These are phyloP conservation scores for Annulohypoxylon maeteangense DNA, from an alignment of 495 filamentous ascomycete genomes.

Conservation along the genomic window DNA sequence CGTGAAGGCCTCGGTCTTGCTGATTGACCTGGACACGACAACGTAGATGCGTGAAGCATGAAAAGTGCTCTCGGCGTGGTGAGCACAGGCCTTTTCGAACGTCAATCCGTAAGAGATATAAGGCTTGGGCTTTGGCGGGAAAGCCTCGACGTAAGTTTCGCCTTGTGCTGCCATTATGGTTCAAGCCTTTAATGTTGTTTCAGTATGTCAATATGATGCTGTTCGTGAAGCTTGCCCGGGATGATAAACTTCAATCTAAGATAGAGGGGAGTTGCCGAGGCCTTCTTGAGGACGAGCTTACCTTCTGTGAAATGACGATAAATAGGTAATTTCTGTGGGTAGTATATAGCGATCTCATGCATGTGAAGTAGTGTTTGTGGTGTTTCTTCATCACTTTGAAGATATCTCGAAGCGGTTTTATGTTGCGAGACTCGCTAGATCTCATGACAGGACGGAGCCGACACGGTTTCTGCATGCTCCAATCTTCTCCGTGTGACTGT, in stretches of 20 bases:
- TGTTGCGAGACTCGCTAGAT: background rate
- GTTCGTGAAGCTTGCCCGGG: background rate
- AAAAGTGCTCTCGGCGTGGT: conserved; percentile 63
- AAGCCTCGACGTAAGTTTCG: conserved; percentile 32
- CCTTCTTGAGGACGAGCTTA: background rate
- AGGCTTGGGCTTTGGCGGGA: conserved; percentile 21
- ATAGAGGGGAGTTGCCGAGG: background rate
- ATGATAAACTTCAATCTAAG: conserved; percentile 1
- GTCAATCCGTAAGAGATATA: conserved; percentile 62
- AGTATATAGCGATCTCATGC: background rate
- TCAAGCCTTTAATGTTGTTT: conserved; percentile 21
- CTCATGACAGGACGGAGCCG: conserved; percentile 29
- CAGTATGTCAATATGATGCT: conserved; percentile 3
- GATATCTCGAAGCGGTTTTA: conserved; percentile 10
- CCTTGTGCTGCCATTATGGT: conserved; percentile 33
- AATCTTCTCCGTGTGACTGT: background rate
- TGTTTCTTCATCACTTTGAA: background rate
- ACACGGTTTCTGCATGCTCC: conserved; percentile 24
- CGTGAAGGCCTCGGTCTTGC: conserved; percentile 62
- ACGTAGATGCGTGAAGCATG: conserved; percentile 65
- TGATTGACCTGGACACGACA: conserved; percentile 68
- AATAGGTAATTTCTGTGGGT: background rate
- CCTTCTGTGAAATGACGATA: background rate
- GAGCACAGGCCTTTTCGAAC: conserved; percentile 60
- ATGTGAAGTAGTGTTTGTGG: background rate